phyloP scores from a whole-genome alignment of 768 basidiomycete species.

The Strobilomyces confusus region DNA sequence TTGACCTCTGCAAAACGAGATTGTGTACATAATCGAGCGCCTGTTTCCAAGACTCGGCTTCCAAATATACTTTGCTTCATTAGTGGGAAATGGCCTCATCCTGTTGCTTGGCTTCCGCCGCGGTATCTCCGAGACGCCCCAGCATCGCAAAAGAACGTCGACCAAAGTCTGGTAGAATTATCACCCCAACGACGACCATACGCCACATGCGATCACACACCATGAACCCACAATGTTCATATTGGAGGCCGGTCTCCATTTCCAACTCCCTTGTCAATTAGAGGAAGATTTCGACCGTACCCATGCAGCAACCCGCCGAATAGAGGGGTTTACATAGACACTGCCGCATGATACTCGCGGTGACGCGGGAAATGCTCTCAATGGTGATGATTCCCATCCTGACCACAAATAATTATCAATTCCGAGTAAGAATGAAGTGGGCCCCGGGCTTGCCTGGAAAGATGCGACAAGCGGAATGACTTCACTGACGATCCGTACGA shows the following conservation, averaged over 20 bases:
- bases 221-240: background rate
- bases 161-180: background rate
- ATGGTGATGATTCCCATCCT: too few species aligned
- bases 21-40: background rate
- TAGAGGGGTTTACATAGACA: background rate
- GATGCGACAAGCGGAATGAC: constrained; percentile 55
- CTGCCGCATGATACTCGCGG: too few species aligned
- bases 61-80: background rate
- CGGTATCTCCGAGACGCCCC: background rate
- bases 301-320: background rate
- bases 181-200: background rate
- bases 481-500: constrained; percentile 43
- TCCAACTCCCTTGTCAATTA: background rate
- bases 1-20: background rate
- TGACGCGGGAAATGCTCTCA: too few species aligned
- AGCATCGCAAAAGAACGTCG: background rate
- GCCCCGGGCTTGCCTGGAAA: constrained; percentile 38
- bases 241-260: background rate
- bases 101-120: background rate
- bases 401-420: too few species aligned
- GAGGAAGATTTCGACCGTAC: background rate
- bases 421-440: background rate
- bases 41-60: background rate
- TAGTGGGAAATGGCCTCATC: background rate
- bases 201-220: background rate